Evolutionary conservation across 805 yeast species (phyloP), one percentile per base, ranked within the genome.

Genomic region (Metschnikowia lunata): DNA sequence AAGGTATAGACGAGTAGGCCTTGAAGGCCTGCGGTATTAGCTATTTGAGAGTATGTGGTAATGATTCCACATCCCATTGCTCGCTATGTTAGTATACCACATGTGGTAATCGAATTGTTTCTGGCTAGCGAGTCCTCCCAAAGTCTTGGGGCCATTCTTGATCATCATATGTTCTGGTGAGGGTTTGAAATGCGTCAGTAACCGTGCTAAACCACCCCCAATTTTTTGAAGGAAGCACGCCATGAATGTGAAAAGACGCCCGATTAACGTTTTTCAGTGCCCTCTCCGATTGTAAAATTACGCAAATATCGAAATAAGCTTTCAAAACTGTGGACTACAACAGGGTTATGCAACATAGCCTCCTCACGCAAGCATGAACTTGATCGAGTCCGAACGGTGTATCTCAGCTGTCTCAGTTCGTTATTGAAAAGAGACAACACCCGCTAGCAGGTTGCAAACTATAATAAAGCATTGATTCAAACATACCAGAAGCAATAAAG

Each of bases 61-160:
- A 90, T 67, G 42, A 88, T 79, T 63, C 97, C 97, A 65, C 88
- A 85, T 40, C 97, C 97, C 83, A 88, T 73, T 38, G 87, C 93
- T 84, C 30, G 14, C 18, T n/a, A 2, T 31, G 53, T 52, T 52
- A 52, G 56, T 52, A 45, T 15, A 18, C 23, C 31, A 29, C n/a
- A 12, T 29, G 31, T 12, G 23, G 23, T 18, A 18, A 18, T 18
- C 23, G 23, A 3, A 18, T 18, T 18, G n/a, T 29, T 11, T 11
- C 23, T 18, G 23, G 23, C 23, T 18, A n/a, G 32, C 13, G 9
- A 7, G 42, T 30, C 23, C 4, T 39, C 11, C 13, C 27, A 18
- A 15, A 11, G 6, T 14, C 8, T 6, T 11, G 27, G 27, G 26
- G 37, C 10, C n/a, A 18, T 15, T 34, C 8, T 34, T 18, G 23